Evolutionary conservation across 441 rosid species (phyloP).

Genomic region (Eutrema salsugineum): DNA sequence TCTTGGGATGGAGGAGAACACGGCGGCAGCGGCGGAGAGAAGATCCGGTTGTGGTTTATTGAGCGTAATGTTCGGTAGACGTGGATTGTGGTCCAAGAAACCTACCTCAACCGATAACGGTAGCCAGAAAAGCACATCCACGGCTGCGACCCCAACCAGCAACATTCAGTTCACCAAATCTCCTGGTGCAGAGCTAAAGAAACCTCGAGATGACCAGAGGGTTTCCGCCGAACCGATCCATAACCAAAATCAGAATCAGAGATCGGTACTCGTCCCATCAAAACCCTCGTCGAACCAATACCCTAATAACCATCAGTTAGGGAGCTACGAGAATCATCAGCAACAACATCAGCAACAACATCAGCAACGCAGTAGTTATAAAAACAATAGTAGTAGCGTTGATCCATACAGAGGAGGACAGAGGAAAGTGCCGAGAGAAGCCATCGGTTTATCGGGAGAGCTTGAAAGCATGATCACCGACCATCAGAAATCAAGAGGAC

Average conservation of each 20-base stretch:
- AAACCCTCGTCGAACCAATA: conserved; percentile 37
- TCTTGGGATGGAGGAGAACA: conserved; percentile 31
- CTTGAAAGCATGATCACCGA: conserved; percentile 75
- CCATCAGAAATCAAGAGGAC: conserved; percentile 58
- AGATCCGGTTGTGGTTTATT: conserved; percentile 71
- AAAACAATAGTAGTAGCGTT: conserved; percentile 22
- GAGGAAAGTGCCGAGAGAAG: conserved; percentile 53
- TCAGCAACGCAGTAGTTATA: conserved; percentile 23
- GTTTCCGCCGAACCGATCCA: conserved; percentile 19
- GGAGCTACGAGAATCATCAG: conserved; percentile 15
- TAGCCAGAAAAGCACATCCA: conserved; percentile 31
- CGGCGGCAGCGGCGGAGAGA: conserved; percentile 44
- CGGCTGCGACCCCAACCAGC: conserved; percentile 23
- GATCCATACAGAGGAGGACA: conserved; percentile 31
- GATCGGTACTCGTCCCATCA: conserved; percentile 32
- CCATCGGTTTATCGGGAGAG: conserved; percentile 75
- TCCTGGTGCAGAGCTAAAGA: conserved; percentile 32
- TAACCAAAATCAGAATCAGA: conserved; percentile 19
- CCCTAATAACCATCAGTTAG: conserved; percentile 34
- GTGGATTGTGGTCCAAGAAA: conserved; percentile 58
- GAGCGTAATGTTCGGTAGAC: conserved; percentile 61
- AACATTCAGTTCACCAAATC: conserved; percentile 35
- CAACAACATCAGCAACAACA: conserved; percentile 26
- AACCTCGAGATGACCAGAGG: conserved; percentile 49
- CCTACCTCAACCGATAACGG: conserved; percentile 23